These are phyloP conservation scores for Quercus berberidifolia DNA, from an alignment of 306 rosid genomes.

Conservation along the genomic window DNA sequence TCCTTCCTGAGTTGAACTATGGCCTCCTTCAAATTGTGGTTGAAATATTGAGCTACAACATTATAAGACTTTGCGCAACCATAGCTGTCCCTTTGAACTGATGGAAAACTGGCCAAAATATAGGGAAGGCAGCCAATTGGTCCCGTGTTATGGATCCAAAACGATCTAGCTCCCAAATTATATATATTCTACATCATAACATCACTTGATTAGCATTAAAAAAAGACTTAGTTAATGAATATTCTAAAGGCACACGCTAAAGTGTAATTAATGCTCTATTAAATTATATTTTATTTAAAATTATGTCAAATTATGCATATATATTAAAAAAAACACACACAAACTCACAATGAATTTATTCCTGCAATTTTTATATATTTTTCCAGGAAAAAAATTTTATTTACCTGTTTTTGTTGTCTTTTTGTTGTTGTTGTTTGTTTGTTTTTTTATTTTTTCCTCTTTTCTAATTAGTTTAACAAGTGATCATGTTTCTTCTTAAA, in stretches of 20 bases:
- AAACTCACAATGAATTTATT: too few relatives aligned
- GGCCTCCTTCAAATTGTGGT: too few relatives aligned
- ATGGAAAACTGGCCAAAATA: constrained; percentile 11
- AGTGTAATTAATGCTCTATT: too few relatives aligned
- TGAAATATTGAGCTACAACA: constrained; percentile 49
- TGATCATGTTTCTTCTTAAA: not conserved
- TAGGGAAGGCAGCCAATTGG: constrained; percentile 35
- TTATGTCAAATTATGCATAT: too few relatives aligned
- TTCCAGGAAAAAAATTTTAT: too few relatives aligned
- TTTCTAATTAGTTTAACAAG: not conserved
- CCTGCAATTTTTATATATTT: too few relatives aligned
- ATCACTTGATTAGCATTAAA: not conserved
- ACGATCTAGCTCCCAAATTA: constrained; percentile 30
- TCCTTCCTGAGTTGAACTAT: too few relatives aligned
- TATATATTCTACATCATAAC: constrained; percentile 17
- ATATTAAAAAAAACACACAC: too few relatives aligned
- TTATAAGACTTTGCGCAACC: constrained; percentile 58
- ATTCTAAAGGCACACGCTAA: too few relatives aligned
- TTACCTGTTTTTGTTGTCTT: not conserved
- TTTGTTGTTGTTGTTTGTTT: too few relatives aligned
- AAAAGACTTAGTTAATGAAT: not conserved
- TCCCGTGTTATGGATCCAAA: constrained; percentile 41
- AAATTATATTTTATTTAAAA: too few relatives aligned
- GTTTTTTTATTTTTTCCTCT: too few relatives aligned
- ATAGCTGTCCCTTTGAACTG: constrained; percentile 18